A percentile compares a stretch with the other conserved stretches of the same genome.
These are phyloP conservation scores for Triticum monococcum DNA, from an alignment of 176 grass and related monocot species.

Conservation along the genomic window DNA sequence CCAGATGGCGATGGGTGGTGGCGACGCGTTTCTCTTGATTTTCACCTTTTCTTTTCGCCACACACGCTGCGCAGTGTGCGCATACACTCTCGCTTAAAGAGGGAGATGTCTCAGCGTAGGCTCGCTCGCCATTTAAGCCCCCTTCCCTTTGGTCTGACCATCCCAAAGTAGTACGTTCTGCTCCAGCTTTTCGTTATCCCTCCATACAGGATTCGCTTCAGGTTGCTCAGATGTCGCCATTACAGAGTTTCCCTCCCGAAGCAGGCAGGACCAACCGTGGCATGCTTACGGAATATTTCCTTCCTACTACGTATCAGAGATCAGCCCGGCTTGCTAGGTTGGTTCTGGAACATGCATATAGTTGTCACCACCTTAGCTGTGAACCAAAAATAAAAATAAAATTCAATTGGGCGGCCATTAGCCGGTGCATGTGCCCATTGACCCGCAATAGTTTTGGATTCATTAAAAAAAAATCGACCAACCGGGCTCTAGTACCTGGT, in stretches of 20 bases:
- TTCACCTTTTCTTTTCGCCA: too few species aligned
- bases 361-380: conserved; percentile 4
- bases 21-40: too few species aligned
- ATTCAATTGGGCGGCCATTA: background rate
- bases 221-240: background rate
- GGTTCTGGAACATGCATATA: conserved; percentile 12
- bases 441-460: background rate
- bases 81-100: background rate
- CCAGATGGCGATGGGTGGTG: background rate
- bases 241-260: background rate
- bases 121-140: too few species aligned
- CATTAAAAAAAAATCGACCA: too few species aligned
- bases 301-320: background rate
- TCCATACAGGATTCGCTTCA: background rate
- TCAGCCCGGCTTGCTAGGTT: background rate
- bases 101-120: too few species aligned
- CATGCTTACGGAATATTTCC: background rate
- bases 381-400: background rate
- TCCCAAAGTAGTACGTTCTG: background rate
- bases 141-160: too few species aligned
- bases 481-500: too few species aligned
- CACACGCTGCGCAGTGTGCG: background rate
- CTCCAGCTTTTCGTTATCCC: background rate
- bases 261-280: background rate
- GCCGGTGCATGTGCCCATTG: background rate